phyloP scores from a whole-genome alignment of 805 yeast species.

The Teunomyces funiuensis region DNA sequence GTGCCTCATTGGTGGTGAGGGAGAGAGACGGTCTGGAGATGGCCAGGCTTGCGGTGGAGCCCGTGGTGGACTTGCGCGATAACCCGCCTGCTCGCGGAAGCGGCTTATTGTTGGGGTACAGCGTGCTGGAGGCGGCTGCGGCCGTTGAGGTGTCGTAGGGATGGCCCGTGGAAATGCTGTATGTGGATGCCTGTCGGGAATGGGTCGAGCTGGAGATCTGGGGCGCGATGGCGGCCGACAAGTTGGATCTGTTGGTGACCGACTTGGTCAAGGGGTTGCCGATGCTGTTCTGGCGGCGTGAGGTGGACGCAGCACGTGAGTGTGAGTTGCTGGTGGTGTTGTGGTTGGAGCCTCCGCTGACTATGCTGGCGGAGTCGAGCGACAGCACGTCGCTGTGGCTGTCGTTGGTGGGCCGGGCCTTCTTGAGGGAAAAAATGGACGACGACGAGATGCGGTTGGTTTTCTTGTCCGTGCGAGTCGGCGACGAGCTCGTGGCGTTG shows the following conservation, averaged over 20 bases:
- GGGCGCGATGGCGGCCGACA: slow-evolving; percentile 16
- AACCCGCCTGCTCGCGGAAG: slow-evolving; percentile 15
- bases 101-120: slow-evolving; percentile 13
- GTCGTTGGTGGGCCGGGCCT: slow-evolving; percentile 16
- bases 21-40: slow-evolving; percentile 28
- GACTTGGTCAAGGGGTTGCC: slow-evolving; percentile 15
- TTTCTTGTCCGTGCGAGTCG: slow-evolving; percentile 8
- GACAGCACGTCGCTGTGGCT: slow-evolving; percentile 31
- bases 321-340: slow-evolving; percentile 7
- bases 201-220: slow-evolving; percentile 35
- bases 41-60: slow-evolving; percentile 14
- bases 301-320: slow-evolving; percentile 6
- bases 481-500: slow-evolving; percentile 8
- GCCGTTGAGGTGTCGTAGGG: slow-evolving; percentile 32
- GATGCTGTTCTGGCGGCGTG: slow-evolving; percentile 13
- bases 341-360: slow-evolving; percentile 19
- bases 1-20: slow-evolving; percentile 16
- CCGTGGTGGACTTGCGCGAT: slow-evolving; percentile 14
- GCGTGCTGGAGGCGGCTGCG: slow-evolving; percentile 8
- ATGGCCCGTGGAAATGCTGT: slow-evolving; percentile 31
- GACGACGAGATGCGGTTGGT: slow-evolving; percentile 31
- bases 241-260: slow-evolving; percentile 13
- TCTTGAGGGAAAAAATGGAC: slow-evolving; percentile 38
- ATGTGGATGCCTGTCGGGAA: slow-evolving; percentile 41
- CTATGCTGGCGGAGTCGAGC: slow-evolving; percentile 31